Evolutionary conservation across 2,329 filamentous ascomycete genomes (phyloP), one percentile per base, ranked within the genome.

Genomic region (Sphaerulina populicola): DNA sequence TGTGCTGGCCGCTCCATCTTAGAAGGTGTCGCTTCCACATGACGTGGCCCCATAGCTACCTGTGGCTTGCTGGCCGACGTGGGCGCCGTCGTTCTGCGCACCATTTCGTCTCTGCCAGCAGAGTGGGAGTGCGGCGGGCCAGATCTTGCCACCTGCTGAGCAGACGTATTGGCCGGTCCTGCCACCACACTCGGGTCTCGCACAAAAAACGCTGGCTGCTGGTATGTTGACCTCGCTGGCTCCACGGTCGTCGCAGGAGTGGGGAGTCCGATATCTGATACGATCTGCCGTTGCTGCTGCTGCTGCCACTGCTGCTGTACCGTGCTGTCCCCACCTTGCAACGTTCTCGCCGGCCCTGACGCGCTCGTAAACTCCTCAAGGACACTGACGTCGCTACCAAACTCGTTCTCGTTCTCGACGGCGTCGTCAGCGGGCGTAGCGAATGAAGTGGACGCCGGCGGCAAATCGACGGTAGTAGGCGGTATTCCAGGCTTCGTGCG

Each of bases 401-500:
- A 45, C 45, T 54, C 53, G 36, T 33, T 51, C 23, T 44, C 44
- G n/a, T 53, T 21, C 14, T 39, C 50, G 47, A 36, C 47, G 7
- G 52, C 41, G n/a, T 53, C 27, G 10, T 40, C 51, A 44, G 37
- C 47, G 8, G 52, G 44, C 23, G 47, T 40, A 6, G 52, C 37
- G 30, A 56, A 57, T 37, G 51, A 57, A 18, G 48, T 55, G 10
- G 56, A 47, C 5, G 49, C 57, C 11, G 58, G 61, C 42, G 61
- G 61, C 27, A 60, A 52, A 12, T 51, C 49, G 27, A 46, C 54
- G 31, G 49, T 53, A 1, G 41, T 36, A 31, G 61, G 52, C 21
- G 73, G 72, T 43, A 74, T 54, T 57, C 71, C 72, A 38, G 73
- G 71, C 61, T 71, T 74, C 54, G 66, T 66, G 56, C 61, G 62